Evolutionary conservation across 1,284 basidiomycete species (phyloP).

Genomic region (Dichomitus squalens): DNA sequence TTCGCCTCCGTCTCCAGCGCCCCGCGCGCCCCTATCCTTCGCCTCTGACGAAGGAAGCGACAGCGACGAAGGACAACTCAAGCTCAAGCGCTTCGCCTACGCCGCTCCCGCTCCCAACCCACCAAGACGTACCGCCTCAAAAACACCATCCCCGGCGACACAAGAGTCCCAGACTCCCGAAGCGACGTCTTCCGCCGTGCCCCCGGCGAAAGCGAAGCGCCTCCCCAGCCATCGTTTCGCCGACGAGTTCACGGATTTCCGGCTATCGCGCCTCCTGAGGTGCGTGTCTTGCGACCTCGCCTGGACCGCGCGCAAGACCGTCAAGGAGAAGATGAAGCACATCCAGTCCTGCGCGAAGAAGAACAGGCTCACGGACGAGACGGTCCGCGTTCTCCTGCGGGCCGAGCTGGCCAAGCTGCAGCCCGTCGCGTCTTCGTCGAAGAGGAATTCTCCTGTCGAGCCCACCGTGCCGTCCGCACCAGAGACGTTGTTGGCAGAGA

Average conservation of each 20-base stretch:
- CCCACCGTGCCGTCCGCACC: constrained; percentile 22
- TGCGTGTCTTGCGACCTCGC: constrained; percentile 66
- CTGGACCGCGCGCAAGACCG: constrained; percentile 72
- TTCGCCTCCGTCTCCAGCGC: not conserved
- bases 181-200: not conserved
- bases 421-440: constrained; percentile 20
- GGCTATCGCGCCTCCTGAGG: constrained; percentile 50
- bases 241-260: constrained; percentile 44
- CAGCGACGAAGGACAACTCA: constrained; percentile 3
- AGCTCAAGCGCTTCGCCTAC: constrained; percentile 19
- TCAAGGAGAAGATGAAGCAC: constrained; percentile 62
- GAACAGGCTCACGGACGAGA: constrained; percentile 52
- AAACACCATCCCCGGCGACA: constrained; percentile 11
- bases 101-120: constrained; percentile 2
- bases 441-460: constrained; percentile 32
- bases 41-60: not conserved
- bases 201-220: constrained; percentile 5
- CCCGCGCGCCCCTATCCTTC: not conserved
- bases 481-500: constrained; percentile 57
- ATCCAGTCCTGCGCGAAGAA: constrained; percentile 70
- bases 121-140: constrained; percentile 8
- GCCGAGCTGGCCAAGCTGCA: constrained; percentile 43
- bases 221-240: constrained; percentile 26
- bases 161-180: constrained; percentile 3
- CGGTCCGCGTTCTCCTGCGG: constrained; percentile 53